These are phyloP conservation scores for Xylogone sp. DNA, from an alignment of 2,329 filamentous ascomycete species.

Conservation along the genomic window DNA sequence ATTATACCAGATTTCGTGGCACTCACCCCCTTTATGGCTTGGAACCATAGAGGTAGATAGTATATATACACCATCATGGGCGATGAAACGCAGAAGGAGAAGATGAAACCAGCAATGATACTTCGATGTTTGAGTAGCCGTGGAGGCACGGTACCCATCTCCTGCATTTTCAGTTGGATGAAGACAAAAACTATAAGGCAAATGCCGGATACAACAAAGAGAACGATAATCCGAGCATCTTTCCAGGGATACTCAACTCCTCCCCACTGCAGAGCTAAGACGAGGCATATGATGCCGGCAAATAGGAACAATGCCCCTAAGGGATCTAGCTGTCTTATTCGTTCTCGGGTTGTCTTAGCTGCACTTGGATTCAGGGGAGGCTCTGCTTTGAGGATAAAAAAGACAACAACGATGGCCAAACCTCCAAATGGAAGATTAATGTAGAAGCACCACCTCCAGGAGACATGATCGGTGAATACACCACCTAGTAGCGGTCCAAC, in stretches of 20 bases:
- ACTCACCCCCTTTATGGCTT: conserved; percentile 36
- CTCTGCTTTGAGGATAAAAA: conserved; percentile 28
- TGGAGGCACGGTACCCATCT: conserved; percentile 45
- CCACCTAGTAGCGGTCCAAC: conserved; percentile 29
- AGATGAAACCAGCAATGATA: conserved; percentile 23
- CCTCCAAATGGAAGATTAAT: conserved; percentile 36
- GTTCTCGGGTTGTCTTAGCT: background rate
- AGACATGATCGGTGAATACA: conserved; percentile 27
- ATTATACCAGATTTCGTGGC: conserved; percentile 31
- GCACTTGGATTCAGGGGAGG: background rate
- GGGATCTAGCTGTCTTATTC: background rate
- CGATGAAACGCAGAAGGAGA: conserved; percentile 23
- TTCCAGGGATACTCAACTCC: conserved; percentile 28
- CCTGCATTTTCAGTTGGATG: conserved; percentile 35
- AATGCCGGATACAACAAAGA: conserved; percentile 24
- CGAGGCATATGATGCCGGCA: conserved; percentile 8
- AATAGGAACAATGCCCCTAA: background rate
- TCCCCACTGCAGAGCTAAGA: conserved; percentile 32
- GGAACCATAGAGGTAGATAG: conserved; percentile 41
- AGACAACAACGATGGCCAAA: conserved; percentile 23
- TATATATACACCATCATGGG: conserved; percentile 29
- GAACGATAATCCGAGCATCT: conserved; percentile 26
- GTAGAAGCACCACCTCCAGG: conserved; percentile 31
- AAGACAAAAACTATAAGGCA: conserved; percentile 23
- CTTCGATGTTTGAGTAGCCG: conserved; percentile 35